Evolutionary conservation across 2,329 filamentous ascomycete species (phyloP), one percentile per base, ranked within the genome.

Genomic region (Cordyceps sp.): DNA sequence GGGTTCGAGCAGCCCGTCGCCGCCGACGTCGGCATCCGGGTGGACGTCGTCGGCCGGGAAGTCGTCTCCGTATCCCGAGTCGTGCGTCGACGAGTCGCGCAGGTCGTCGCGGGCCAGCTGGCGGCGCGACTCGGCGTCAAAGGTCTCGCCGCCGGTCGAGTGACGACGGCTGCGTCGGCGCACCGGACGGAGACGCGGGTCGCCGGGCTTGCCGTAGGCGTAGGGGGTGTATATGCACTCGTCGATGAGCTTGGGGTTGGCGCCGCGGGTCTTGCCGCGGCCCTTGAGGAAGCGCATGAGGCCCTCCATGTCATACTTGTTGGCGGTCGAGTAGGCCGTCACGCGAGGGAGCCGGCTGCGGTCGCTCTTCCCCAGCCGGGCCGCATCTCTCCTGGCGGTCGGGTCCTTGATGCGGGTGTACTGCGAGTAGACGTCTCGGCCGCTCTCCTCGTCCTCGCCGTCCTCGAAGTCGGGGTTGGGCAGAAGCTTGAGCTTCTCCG

Each of bases 171-270:
- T 77, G 30, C 66, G 63, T 19, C 56, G 54, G 34, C 58, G 57
- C 6, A 61, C 50, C 4, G 62, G 59, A 18, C 60, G 52, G 2
- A 35, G 39, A 6, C 43, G 45, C 28, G 27, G 33, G 21, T 25
- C 39, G 21, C 34, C 43, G 24, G 49, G 37, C 33, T 71, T 66
- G 26, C 65, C 64, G 52, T 94, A 94, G 46, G 74, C 78, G 54
- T 93, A 98, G 0, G 88, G 84, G 10, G 88, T 84, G 57, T 98
- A 98, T 43, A 98, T 84, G 54, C 90, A 98, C 55, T 98, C 90
- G 52, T 98, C 90, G 44, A 94, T 94, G 36, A 90, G 60, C 55
- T 94, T 96, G 2, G 90, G 88, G 37, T 75, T 80, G 13, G 86
- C 74, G 14, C 83, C 82, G 44, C 82, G 72, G 21, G 72, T 71